A percentile compares a stretch with the other conserved stretches of the same genome.
Conservation (phyloP, 106 monocot genomes). For the Phalaenopsis aphrodite region DNA sequence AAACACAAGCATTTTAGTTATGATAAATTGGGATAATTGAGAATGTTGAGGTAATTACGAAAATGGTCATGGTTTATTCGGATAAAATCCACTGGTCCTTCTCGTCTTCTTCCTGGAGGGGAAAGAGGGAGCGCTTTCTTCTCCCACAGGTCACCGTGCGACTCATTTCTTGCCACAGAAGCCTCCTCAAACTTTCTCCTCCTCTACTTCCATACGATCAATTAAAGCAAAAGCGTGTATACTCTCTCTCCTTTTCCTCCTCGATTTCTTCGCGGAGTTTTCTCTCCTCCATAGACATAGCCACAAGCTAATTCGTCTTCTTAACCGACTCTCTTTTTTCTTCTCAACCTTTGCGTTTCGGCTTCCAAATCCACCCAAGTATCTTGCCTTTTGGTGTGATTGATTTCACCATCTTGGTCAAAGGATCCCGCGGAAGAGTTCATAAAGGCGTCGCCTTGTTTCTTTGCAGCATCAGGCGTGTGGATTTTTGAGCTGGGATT, state of each 20-base stretch:
- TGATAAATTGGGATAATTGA: no score
- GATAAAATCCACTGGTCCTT: background rate
- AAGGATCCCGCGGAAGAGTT: background rate
- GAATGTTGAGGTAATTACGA: no score
- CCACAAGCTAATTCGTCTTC: background rate
- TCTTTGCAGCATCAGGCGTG: background rate
- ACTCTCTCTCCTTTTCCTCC: background rate
- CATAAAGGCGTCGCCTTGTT: slow-evolving; percentile 1
- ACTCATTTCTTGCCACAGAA: slow-evolving; percentile 4
- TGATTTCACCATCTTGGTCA: background rate
- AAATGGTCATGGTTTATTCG: background rate
- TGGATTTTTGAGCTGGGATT: background rate
- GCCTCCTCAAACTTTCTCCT: background rate
- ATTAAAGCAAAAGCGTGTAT: background rate
- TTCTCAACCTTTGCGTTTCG: background rate
- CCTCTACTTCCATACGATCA: background rate
- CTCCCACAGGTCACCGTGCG: background rate
- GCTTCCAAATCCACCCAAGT: background rate
- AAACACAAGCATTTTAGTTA: no score
- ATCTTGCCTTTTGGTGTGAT: background rate
- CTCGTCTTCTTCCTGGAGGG: background rate
- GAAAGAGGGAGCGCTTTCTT: background rate
- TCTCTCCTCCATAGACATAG: background rate
- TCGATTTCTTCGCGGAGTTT: slow-evolving; percentile 5
- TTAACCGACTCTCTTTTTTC: background rate